Evolutionary conservation across 2,329 filamentous ascomycete genomes (phyloP), one percentile per base, ranked within the genome.

Genomic region (Penicillium nordicum): DNA sequence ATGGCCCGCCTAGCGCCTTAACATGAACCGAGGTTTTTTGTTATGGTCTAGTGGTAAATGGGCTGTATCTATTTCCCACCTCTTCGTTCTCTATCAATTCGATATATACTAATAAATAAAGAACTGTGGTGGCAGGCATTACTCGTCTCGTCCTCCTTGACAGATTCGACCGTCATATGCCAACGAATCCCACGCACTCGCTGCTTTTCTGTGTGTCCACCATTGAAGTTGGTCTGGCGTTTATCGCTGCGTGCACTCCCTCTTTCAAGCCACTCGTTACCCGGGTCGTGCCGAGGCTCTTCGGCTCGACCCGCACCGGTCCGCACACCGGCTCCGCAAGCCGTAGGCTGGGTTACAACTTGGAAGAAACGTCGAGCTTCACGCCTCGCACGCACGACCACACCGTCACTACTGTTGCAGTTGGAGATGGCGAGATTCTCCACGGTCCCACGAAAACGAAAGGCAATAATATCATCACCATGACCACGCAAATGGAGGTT

Each of bases 401-500:
- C 11, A 50, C 9, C 8, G 1, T 46, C 8, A 54, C 50, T 11
- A 16, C 34, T 3, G 29, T 50, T 21, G 48, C 18, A 10, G 18
- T 12, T n/a, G 38, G 37, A 3, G 23, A 29, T 18, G n/a, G 10
- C 11, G 16, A 27, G n/a, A 3, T 27, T 3, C 23, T 9, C 8
- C 16, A 36, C n/a, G 6, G 21, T 14, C 16, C 40, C 29, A 25
- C 18, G n/a, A 37, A 37, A 25, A 37, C 5, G 5, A 25, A 45
- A 37, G 5, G 27, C n/a, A 38, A 55, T 9, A 50, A 55, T 32
- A 34, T 10, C 1, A 57, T 57, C n/a, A 55, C 41, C 5, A 50
- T 57, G 51, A 57, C 46, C 11, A 55, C 50, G 3, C 27, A 57
- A 29, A 50, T 57, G 50, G 50, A 57, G 55, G 51, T 57, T 32